These are phyloP conservation scores for Penicillium crystallinum DNA, from an alignment of 495 filamentous ascomycete genomes.

Conservation along the genomic window DNA sequence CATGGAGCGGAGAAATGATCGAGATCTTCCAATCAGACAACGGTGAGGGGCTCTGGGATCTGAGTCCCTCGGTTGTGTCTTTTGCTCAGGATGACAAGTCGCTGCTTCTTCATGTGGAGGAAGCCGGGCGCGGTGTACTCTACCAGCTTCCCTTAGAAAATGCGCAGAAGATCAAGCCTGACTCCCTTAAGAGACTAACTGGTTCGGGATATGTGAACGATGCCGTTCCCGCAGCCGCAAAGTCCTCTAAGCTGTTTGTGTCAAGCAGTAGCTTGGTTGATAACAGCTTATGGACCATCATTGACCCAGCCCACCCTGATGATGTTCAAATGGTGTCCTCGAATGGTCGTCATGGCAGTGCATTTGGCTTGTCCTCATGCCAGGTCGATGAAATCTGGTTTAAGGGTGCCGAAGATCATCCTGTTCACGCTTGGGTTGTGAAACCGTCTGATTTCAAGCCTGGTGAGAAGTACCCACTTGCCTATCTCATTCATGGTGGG, in stretches of 20 bases:
- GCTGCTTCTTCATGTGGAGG: conserved; percentile 63
- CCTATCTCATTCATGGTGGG: conserved; percentile 82
- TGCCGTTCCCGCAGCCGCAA: conserved; percentile 46
- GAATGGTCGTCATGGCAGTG: conserved; percentile 58
- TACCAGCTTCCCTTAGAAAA: conserved; percentile 56
- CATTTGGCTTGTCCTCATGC: conserved; percentile 59
- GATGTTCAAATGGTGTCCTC: conserved; percentile 54
- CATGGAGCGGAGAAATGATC: conserved; percentile 50
- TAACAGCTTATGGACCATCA: conserved; percentile 59
- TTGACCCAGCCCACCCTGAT: conserved; percentile 45
- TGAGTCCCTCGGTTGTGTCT: conserved; percentile 57
- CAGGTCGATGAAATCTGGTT: conserved; percentile 73
- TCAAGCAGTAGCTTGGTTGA: conserved; percentile 63
- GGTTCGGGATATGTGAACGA: conserved; percentile 56
- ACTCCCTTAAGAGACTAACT: conserved; percentile 52
- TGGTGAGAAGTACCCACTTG: conserved; percentile 71
- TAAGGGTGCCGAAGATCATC: conserved; percentile 52
- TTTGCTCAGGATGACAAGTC: conserved; percentile 63
- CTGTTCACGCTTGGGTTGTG: conserved; percentile 74
- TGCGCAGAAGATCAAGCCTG: conserved; percentile 45
- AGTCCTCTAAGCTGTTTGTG: conserved; percentile 53
- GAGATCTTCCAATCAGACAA: conserved; percentile 60
- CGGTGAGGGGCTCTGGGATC: conserved; percentile 61
- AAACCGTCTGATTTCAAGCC: conserved; percentile 75
- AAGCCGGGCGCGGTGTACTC: conserved; percentile 56